Conservation (phyloP, 805 yeast species). For the Suhomyces canberraensis region DNA sequence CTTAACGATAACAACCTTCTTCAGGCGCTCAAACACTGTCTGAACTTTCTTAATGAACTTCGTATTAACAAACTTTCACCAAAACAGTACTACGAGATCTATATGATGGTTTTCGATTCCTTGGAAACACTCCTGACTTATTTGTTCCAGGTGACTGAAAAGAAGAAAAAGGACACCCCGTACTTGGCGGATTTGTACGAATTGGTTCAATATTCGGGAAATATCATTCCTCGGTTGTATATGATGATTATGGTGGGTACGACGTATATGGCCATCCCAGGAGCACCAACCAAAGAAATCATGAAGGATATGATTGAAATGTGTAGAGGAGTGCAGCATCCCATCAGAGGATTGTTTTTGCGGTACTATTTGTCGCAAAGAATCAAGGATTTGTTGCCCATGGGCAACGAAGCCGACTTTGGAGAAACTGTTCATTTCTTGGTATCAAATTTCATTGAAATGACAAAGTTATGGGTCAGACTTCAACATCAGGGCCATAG, state of each 20-base stretch:
- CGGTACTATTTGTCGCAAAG: constrained; percentile 86
- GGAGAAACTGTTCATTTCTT: constrained; percentile 75
- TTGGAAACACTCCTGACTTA: constrained; percentile 64
- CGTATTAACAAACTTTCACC: constrained; percentile 76
- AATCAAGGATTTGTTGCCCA: constrained; percentile 63
- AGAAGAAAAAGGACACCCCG: constrained; percentile 15
- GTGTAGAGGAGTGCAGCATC: constrained; percentile 96
- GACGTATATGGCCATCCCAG: constrained; percentile 73
- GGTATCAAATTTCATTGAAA: constrained; percentile 85
- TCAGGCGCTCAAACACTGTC: constrained; percentile 86
- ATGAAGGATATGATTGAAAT: constrained; percentile 96
- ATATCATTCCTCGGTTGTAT: constrained; percentile 86
- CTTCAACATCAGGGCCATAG: constrained; percentile 94
- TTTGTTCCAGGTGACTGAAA: constrained; percentile 56
- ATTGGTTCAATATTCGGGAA: constrained; percentile 92
- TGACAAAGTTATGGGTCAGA: constrained; percentile 98
- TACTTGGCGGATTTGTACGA: constrained; percentile 85
- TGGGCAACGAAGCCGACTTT: constrained; percentile 37
- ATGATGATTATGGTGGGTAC: constrained; percentile 95
- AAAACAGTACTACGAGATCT: constrained; percentile 89
- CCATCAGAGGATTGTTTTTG: constrained; percentile 85
- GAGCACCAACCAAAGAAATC: constrained; percentile 79
- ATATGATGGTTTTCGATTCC: constrained; percentile 80
- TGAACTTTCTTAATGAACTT: constrained; percentile 76
- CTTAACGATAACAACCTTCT: constrained; percentile 64